Conservation (phyloP, 2,329 filamentous ascomycete genomes). For the Stagonosporopsis vannaccii region DNA sequence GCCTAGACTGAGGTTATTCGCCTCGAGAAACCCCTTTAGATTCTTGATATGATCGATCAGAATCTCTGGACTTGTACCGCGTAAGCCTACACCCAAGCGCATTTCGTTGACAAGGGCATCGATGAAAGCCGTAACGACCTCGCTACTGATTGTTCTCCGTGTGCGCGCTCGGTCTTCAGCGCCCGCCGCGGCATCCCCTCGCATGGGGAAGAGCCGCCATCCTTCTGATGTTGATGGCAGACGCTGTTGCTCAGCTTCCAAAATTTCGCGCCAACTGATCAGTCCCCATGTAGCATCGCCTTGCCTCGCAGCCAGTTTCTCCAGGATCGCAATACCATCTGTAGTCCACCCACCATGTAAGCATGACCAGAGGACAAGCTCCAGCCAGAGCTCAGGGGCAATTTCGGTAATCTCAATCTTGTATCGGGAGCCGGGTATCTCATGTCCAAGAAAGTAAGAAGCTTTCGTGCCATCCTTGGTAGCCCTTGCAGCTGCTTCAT, state of each 20-base stretch:
- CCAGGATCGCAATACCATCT: constrained; percentile 53
- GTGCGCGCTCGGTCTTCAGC: constrained; percentile 41
- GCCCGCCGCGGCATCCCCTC: constrained; percentile 25
- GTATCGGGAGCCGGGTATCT: constrained; percentile 54
- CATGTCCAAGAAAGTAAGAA: constrained; percentile 51
- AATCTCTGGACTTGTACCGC: constrained; percentile 47
- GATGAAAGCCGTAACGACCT: constrained; percentile 64
- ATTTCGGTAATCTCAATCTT: constrained; percentile 51
- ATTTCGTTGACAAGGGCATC: constrained; percentile 59
- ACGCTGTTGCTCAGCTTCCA: constrained; percentile 41
- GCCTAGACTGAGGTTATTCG: constrained; percentile 50
- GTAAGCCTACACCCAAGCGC: constrained; percentile 52
- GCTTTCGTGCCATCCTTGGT: constrained; percentile 44
- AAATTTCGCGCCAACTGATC: constrained; percentile 54
- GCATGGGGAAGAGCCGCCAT: constrained; percentile 37
- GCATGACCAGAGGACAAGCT: constrained; percentile 61
- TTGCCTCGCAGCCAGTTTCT: constrained; percentile 33
- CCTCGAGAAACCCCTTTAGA: constrained; percentile 49
- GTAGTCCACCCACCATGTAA: constrained; percentile 56
- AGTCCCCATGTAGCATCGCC: constrained; percentile 38
- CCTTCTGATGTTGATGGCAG: constrained; percentile 17
- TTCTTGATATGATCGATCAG: constrained; percentile 45
- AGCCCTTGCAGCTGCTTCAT: constrained; percentile 47
- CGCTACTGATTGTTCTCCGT: constrained; percentile 62
- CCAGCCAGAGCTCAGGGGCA: constrained; percentile 58